Base-by-base conservation (phyloP, 192 early-diverging fungal species). In the Chytriomyces hyalinus region DNA sequence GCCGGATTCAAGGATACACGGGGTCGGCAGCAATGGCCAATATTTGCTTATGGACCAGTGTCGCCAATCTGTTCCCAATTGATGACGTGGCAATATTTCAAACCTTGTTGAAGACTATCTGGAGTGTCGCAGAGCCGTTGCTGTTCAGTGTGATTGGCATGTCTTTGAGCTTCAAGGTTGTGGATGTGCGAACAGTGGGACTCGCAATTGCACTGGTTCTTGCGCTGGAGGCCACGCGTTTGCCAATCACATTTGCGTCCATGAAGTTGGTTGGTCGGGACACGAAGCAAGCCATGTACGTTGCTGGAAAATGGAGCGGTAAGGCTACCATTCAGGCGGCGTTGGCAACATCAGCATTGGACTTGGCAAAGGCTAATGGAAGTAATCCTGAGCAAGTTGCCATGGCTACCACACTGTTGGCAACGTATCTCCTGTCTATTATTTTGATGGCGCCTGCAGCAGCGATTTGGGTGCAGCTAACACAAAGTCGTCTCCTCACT, bases 271-370 rank as follows among this genome's bases (percentile, higher is more conserved):
- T 43, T 13, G 63, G 17, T 15, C 53, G 53, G 53, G 24, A 4
- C 11, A 11, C 24, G 13, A 65, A 65, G 13, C 17, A 65, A 43
- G 15, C 17, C 24, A 15, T 65, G 11, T 65, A 28, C 36, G 63
- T 65, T 26, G 63, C 63, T 26, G 63, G 63, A 15, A 65, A 65
- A 26, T 65, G 63, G 63, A 65, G 63, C 63, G 63, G 17, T 15
- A 65, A 65, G 26, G 63, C 63, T 13, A 28, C 63, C 24, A 65
- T 65, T 65, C 63, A 65, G 26, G 63, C 63, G 17, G 63, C 63
- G 13, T 26, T 65, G 13, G 63, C 4, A 15, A 6, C 63, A 28
- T 13, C 63, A 6, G 63, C 63, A 28, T 26, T 65, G 11, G 63
- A 65, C 36, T 13, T 26, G 36, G 63, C 26, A 13, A 65, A 65